Base-by-base conservation (phyloP, 495 filamentous ascomycete species). In the Xylaria cubensis region DNA sequence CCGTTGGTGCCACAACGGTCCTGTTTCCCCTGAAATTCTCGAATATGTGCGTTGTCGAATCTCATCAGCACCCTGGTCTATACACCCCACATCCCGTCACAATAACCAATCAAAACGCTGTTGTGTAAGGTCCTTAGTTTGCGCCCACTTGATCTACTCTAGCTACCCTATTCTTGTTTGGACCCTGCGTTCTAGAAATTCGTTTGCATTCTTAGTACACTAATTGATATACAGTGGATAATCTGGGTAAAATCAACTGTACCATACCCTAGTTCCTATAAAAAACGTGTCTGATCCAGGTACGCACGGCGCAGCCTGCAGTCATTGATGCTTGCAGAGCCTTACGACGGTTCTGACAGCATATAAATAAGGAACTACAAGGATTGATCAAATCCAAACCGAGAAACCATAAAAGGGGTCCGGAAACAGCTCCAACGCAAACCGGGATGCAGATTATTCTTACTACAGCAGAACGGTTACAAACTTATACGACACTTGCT, bases 181-280 rank as follows among this genome's bases (percentile, higher is more conserved):
- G 36, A 61, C 53, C 67, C 53, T 69, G 67, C 39, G 48, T 68
- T 69, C 67, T 69, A 69, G 67, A 69, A 69, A 29, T 69, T 61
- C 67, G 51, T 61, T 69, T 61, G 67, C 39, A 24, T 46, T 34
- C 32, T 34, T 69, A 46, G 8, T 13, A 29, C 39, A 50, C 48
- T 44, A 29, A 21, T 15, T 55, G 17, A 67, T 44, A 51, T 34
- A 42, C 65, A 56, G 36, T 56, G 26, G 1, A 17, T 44, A 26
- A 15, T 19, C 29, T n/a, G 15, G 6, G 46, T 51, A 56, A 39
- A 39, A 53, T 24, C n/a, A 67, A 48, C 41, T 32, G 64, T 67
- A 67, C 32, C 32, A 39, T 65, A 39, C 26, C 29, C 42, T 48
- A 32, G 13, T 65, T 65, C 17, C 15, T 34, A 34, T 4, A 48